These are phyloP conservation scores for Fonsecaea erecta DNA, from an alignment of 2,329 filamentous ascomycete genomes.

Conservation along the genomic window DNA sequence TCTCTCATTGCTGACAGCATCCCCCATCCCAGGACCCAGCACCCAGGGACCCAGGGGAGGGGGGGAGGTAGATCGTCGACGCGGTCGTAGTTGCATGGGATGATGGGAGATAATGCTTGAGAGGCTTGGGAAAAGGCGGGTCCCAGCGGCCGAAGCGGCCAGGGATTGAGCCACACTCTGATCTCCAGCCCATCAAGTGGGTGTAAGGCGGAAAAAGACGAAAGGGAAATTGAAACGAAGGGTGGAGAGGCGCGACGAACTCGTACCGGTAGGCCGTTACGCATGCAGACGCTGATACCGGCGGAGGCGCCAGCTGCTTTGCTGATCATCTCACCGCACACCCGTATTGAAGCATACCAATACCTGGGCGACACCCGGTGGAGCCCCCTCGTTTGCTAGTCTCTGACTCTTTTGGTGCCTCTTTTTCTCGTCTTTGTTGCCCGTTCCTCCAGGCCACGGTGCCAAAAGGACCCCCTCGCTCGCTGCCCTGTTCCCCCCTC, in stretches of 20 bases:
- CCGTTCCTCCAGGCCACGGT: not conserved
- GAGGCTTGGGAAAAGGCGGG: conserved; percentile 1
- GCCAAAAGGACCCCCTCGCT: not conserved
- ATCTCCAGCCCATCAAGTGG: conserved; percentile 1
- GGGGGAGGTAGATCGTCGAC: conserved; percentile 6
- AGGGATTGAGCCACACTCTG: conserved; percentile 13
- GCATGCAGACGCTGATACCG: conserved; percentile 29
- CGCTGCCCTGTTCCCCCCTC: not conserved
- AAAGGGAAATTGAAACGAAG: conserved; percentile 14
- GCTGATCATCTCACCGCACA: conserved; percentile 21
- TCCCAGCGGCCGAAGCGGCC: not conserved
- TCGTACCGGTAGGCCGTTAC: conserved; percentile 24
- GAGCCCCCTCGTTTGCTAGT: conserved; percentile 18
- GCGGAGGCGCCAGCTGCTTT: conserved; percentile 7
- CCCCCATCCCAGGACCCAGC: conserved; percentile 14
- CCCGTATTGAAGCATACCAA: conserved; percentile 5
- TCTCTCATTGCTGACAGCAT: conserved; percentile 28
- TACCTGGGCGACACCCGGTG: not conserved
- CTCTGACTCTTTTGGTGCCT: not conserved
- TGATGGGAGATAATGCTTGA: not conserved
- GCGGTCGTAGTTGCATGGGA: not conserved
- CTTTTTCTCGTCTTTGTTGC: not conserved
- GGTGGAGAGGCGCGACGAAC: not conserved
- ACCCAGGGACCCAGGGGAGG: conserved; percentile 5
- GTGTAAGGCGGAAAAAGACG: conserved; percentile 4